Base-by-base conservation (phyloP, 1,139 yeast genomes). In the Wickerhamiella infanticola region DNA sequence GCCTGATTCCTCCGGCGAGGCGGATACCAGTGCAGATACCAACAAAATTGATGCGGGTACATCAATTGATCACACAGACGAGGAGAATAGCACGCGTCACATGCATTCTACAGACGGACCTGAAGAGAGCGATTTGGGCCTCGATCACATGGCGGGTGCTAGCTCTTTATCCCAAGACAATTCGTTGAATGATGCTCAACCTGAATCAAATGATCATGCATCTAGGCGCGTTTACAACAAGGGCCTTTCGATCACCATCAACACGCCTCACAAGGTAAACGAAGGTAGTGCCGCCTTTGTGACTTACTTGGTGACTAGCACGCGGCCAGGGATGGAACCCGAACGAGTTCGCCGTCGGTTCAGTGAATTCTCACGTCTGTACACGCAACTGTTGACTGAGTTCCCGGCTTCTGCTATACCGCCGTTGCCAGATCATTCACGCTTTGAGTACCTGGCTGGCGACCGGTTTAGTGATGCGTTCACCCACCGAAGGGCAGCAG, bases 361-460 rank as follows among this genome's bases (percentile, higher is more conserved):
- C 61, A 81, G 85, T 7, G 95, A 85, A 62, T 85, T 90, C 63
- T 73, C 81, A 48, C 77, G 80, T 53, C 70, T 90, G 39, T 83
- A 81, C 61, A 82, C 80, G 50, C 77, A 85, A 50, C 68, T 90
- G 46, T 61, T 69, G 43, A 79, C 75, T 55, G 96, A 86, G 59
- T 83, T 71, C 58, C 95, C 96, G 0, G 82, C 93, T 3, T 72
- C 82, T 48, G 76, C 90, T 36, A 77, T 90, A 0, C 98, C 98
- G 1, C 97, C 98, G 8, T 68, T 90, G 47, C 98, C 98, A 0
- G 94, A 93, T 51, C 88, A 86, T 63, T 84, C 82, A 67, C 76
- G 94, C 50, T 69, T 88, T 55, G 95, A 90, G 62, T 90, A 90
- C 61, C 70, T 90, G 47, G 86, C 94, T 39, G 98, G 98, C n/a